Base-by-base conservation (phyloP, 176 grass and related monocot genomes). In the Oryza coarctata region DNA sequence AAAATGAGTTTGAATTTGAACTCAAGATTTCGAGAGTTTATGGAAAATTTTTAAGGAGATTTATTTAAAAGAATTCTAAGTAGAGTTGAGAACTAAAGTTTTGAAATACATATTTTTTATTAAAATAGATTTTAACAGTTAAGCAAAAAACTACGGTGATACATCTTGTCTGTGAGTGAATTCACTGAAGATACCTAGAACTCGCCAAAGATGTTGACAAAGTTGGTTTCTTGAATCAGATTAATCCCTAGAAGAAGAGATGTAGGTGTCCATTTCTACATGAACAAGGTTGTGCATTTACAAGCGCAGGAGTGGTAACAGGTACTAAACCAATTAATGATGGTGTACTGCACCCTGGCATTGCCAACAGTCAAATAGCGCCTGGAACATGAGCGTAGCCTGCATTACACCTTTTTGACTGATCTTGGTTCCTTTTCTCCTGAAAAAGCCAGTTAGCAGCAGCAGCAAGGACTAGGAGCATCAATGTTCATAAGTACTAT, bases 391-490 rank as follows among this genome's bases (percentile, higher is more conserved):
- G 55, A 69, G 30, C 66, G 12, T 20, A 67, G 33, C 27, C 61
- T 40, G 76, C 70, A 69, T 69, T 17, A 50, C 31, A 52, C 30
- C 65, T 75, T 76, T 69, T 80, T 79, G n/a, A 80, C 84, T 66
- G 12, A 8, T 11, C 10, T 12, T 39, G 23, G 25, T 9, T 20
- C 58, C 74, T 10, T 60, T 47, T 52, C 50, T 6, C 40, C 66
- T 43, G 65, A 43, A 9, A 52, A 82, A 49, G 34, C 26, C 61
- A 58, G 15, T 58, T 34, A 35, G 65, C 38, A n/a, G 25, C 58
- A 2, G 35, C 50, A 27, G 41, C 70, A 73, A 71, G 39, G 65
- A 63, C 29, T 14, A 11, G 31, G 57, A 29, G 50, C 74, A 71
- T 31, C 86, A 44, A 33, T 73, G 74, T 83, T 66, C 68, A 45